These are phyloP conservation scores for Saccharomycopsis javanensis DNA, from an alignment of 805 yeast genomes.

Conservation along the genomic window DNA sequence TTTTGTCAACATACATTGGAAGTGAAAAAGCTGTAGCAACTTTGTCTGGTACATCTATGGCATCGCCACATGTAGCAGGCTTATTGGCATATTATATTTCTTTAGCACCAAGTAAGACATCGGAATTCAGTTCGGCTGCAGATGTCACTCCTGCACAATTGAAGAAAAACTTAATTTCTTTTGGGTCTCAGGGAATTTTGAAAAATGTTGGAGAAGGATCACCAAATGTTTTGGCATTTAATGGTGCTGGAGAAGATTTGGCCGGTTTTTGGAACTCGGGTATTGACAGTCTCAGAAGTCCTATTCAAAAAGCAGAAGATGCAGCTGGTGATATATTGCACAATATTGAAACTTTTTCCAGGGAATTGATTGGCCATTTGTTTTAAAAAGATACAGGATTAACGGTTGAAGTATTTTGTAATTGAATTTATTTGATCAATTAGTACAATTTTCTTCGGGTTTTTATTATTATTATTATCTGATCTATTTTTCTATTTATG, in stretches of 20 bases:
- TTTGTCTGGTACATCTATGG: constrained; percentile 95
- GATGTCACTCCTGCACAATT: constrained; percentile 64
- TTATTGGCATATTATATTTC: constrained; percentile 81
- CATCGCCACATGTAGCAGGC: constrained; percentile 94
- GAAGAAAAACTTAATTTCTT: constrained; percentile 65
- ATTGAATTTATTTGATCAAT: no score
- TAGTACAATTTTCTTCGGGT: neutral
- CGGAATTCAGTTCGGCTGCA: constrained; percentile 50
- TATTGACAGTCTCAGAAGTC: neutral
- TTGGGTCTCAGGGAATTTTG: constrained; percentile 51
- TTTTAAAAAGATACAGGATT: no score
- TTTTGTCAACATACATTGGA: constrained; percentile 76
- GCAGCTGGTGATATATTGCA: neutral
- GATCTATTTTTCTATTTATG: no score
- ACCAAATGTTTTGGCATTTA: constrained; percentile 67
- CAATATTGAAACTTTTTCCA: neutral
- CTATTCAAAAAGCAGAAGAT: neutral
- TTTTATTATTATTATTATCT: no score
- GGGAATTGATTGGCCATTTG: neutral
- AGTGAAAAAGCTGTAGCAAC: constrained; percentile 67
- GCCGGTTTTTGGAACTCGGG: constrained; percentile 45
- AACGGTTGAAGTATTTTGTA: neutral
- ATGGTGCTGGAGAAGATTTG: constrained; percentile 71
- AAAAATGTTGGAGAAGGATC: constrained; percentile 60
- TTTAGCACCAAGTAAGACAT: constrained; percentile 65